Evolutionary conservation across 2,329 filamentous ascomycete genomes (phyloP), one percentile per base, ranked within the genome.

Genomic region (Exophiala aquamarina): DNA sequence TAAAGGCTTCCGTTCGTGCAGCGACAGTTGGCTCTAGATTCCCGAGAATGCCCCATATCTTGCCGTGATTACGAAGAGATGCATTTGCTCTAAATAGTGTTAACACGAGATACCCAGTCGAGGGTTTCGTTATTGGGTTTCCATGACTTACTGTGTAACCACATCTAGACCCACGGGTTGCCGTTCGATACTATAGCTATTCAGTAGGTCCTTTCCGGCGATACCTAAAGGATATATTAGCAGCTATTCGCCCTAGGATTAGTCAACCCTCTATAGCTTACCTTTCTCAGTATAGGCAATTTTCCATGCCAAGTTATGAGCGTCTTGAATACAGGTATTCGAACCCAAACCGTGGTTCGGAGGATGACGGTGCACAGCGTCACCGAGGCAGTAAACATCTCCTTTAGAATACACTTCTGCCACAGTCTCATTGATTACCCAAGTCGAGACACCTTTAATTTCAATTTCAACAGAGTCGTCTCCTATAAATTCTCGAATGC

Each of bases 11-110:
- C 8, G 56, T 63, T 6, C 77, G 67, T 29, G 67, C 64, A 20
- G 67, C 66, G 1, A 70, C 49, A 3, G 67, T 66, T 0, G 65
- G 48, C 4, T 67, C 57, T 32, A 69, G 55, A 54, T 72, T 67
- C 2, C 75, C 76, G 0, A 80, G 63, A 2, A 71, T 66, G 33
- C 70, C 62, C 66, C 70, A 74, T 33, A 77, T 63, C 3, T 62
- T 63, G 1, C 55, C 47, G 57, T 83, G 79, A 40, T 80, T 75
- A 6, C 74, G 68, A 21, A 81, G 66, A 3, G 73, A 74, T 51
- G 81, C 69, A 58, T 83, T 84, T 8, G 81, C 79, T 6, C 79
- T 59, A n/a, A n/a, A n/a, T n/a, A n/a, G n/a, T n/a, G n/a, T n/a
- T n/a, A n/a, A n/a, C n/a, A n/a, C n/a, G n/a, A n/a, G n/a, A n/a